A percentile compares a stretch with the other conserved stretches of the same genome.
Conservation (phyloP, 2,329 filamentous ascomycete genomes). For the Alternaria dauci region DNA sequence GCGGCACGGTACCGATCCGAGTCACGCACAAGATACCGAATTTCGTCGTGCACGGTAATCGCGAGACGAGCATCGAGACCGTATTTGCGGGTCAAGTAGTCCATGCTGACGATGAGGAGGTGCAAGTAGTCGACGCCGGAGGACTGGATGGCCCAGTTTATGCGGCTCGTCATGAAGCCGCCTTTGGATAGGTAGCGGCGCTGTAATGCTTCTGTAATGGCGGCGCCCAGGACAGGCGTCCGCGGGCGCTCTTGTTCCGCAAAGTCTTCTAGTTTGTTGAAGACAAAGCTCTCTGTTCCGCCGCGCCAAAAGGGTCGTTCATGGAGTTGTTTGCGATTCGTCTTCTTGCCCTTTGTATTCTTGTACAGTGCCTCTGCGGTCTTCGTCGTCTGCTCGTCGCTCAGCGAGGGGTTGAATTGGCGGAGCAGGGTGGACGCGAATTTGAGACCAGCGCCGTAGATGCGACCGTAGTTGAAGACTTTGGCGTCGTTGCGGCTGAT, state of each 20-base stretch:
- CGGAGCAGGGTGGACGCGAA: conserved; percentile 89
- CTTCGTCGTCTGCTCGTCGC: conserved; percentile 77
- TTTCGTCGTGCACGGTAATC: conserved; percentile 97
- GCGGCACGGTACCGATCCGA: conserved; percentile 88
- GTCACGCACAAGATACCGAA: conserved; percentile 87
- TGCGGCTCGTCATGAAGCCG: conserved; percentile 92
- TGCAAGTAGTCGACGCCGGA: conserved; percentile 97
- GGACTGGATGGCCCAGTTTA: conserved; percentile 99
- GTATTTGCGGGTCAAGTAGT: conserved; percentile 86
- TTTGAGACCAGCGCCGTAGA: conserved; percentile 95
- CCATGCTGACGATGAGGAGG: conserved; percentile 91
- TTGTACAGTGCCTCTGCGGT: conserved; percentile 84
- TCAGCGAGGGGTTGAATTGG: conserved; percentile 89
- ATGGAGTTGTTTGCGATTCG: conserved; percentile 73
- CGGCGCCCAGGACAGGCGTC: conserved; percentile 91
- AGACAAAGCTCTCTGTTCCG: conserved; percentile 96
- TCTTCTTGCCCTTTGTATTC: conserved; percentile 90
- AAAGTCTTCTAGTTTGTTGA: conserved; percentile 98
- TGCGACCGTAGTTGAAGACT: conserved; percentile 98
- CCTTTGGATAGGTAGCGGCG: conserved; percentile 85
- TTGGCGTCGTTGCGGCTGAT: conserved; percentile 97
- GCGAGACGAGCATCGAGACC: conserved; percentile 85
- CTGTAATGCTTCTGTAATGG: conserved; percentile 96
- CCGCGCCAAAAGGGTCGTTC: conserved; percentile 90
- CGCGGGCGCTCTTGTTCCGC: conserved; percentile 91